Percentiles rank a stretch among this genome's conserved stretches.
Conservation (phyloP, 805 yeast species). For the Dipodascus albidus region DNA sequence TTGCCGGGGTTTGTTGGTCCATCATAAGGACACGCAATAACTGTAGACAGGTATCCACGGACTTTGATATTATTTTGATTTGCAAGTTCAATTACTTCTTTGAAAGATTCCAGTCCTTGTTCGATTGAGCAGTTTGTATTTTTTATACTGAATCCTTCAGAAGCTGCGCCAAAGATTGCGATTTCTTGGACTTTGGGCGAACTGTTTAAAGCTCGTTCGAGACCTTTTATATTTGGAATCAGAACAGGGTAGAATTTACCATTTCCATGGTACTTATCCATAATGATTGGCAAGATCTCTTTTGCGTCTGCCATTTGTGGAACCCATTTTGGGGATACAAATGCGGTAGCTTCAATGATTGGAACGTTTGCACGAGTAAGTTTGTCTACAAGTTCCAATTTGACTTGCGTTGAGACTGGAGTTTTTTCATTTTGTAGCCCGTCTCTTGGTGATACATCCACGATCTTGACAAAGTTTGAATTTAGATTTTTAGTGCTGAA, state of each 20-base stretch:
- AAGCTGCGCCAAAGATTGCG: constrained; percentile 23
- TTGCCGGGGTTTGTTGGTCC: constrained; percentile 20
- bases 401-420: constrained; percentile 17
- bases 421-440: constrained; percentile 24
- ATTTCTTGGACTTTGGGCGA: constrained; percentile 13
- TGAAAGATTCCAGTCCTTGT: constrained; percentile 18
- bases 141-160: constrained; percentile 22
- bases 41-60: constrained; percentile 24
- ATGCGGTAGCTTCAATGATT: constrained; percentile 21
- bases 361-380: constrained; percentile 18
- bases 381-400: constrained; percentile 19
- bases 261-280: constrained; percentile 10
- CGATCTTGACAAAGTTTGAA: constrained; percentile 16
- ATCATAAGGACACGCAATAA: constrained; percentile 24
- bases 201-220: constrained; percentile 18
- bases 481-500: no score
- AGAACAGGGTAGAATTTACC: constrained; percentile 20
- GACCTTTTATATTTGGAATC: constrained; percentile 22
- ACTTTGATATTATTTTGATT: constrained; percentile 14
- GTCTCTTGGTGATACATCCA: constrained; percentile 25
- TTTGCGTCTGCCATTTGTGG: constrained; percentile 25
- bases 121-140: constrained; percentile 22
- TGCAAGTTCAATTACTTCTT: constrained; percentile 17
- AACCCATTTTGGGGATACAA: constrained; percentile 27
- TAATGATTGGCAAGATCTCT: constrained; percentile 10